phyloP scores from a whole-genome alignment of 1,139 yeast species.

The Suhomyces ambrosiae region DNA sequence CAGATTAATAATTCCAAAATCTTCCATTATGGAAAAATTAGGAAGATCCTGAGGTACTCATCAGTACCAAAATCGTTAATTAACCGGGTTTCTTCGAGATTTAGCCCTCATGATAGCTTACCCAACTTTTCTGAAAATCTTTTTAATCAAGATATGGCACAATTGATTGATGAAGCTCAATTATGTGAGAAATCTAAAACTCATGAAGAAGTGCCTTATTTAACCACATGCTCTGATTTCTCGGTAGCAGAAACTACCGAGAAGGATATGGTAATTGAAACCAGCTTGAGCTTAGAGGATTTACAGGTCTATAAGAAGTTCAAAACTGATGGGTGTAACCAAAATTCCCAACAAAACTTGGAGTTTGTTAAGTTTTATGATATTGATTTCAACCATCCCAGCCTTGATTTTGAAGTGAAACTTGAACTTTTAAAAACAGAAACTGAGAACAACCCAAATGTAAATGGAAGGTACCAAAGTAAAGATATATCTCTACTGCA shows the following conservation, averaged over 20 bases:
- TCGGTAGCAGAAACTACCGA: too few species aligned
- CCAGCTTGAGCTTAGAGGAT: background rate
- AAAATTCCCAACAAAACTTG: background rate
- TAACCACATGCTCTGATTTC: too few species aligned
- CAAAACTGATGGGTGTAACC: background rate
- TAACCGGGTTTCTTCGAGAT: background rate
- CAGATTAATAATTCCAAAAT: too few species aligned
- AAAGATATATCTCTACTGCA: too few species aligned
- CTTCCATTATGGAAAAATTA: background rate
- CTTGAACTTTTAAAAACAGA: conserved; percentile 7
- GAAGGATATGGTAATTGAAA: too few species aligned
- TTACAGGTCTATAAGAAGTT: background rate
- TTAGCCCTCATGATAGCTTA: background rate
- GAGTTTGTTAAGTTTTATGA: conserved; percentile 1
- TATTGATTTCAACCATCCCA: conserved; percentile 13
- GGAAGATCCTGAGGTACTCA: background rate
- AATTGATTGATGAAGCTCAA: too few species aligned
- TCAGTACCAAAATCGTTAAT: background rate
- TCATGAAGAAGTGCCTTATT: too few species aligned
- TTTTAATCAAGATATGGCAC: too few species aligned
- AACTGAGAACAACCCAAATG: background rate
- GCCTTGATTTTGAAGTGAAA: conserved; percentile 11
- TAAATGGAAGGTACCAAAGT: too few species aligned
- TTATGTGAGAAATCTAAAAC: too few species aligned
- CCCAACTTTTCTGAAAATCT: too few species aligned